phyloP scores from a whole-genome alignment of 1,139 yeast species.

The Blastobotrys serpentis region DNA sequence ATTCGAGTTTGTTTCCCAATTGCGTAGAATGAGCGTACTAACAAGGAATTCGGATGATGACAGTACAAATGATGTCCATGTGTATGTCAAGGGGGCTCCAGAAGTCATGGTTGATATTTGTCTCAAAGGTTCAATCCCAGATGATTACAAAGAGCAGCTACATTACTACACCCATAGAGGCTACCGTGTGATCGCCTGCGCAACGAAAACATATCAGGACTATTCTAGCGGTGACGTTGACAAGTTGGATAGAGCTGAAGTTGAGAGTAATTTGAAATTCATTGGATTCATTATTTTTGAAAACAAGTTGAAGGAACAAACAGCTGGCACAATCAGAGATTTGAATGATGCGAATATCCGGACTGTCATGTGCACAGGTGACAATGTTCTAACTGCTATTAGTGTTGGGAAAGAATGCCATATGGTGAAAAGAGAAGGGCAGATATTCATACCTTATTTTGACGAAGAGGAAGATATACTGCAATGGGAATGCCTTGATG shows the following conservation, averaged over 20 bases:
- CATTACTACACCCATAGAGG: constrained; percentile 90
- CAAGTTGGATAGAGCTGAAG: constrained; percentile 51
- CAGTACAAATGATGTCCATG: constrained; percentile 37
- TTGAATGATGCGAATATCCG: constrained; percentile 69
- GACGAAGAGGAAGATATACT: constrained; percentile 31
- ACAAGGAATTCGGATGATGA: constrained; percentile 38
- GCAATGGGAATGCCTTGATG: constrained; percentile 44
- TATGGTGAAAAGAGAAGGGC: constrained; percentile 48
- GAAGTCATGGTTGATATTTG: constrained; percentile 89
- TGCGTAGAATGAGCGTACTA: constrained; percentile 91
- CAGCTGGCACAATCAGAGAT: constrained; percentile 58
- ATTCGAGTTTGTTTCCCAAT: constrained; percentile 78
- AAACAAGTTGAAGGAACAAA: constrained; percentile 74
- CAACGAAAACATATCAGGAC: constrained; percentile 54
- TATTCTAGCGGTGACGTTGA: constrained; percentile 38
- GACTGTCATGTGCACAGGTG: constrained; percentile 97
- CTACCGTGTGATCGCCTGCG: constrained; percentile 92
- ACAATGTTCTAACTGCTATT: constrained; percentile 88
- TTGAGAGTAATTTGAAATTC: constrained; percentile 68
- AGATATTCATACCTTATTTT: constrained; percentile 71
- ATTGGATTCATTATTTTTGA: constrained; percentile 91
- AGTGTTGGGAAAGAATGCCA: constrained; percentile 88
- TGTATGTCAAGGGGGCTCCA: constrained; percentile 94
- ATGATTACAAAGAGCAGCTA: constrained; percentile 67
- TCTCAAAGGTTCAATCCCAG: constrained; percentile 65